Conservation (phyloP, 2,329 filamentous ascomycete species). For the Eurotiales sp. region DNA sequence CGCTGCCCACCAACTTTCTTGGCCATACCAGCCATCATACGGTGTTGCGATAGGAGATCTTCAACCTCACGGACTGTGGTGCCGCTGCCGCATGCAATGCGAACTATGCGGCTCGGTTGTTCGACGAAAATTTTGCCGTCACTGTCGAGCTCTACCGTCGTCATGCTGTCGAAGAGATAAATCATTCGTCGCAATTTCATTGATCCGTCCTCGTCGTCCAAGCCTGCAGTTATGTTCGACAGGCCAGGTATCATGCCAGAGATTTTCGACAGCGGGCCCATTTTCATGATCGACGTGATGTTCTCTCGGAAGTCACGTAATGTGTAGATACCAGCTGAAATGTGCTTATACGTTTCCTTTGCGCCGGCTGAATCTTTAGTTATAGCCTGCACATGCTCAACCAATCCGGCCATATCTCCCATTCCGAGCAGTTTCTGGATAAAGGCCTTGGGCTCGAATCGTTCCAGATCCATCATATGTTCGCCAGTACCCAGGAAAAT, state of each 20-base stretch:
- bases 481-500: conserved; percentile 98
- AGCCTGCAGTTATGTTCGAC: conserved; percentile 86
- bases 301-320: conserved; percentile 92
- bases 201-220: conserved; percentile 95
- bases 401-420: conserved; percentile 91
- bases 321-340: conserved; percentile 93
- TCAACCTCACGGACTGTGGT: conserved; percentile 92
- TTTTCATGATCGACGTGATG: conserved; percentile 98
- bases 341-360: conserved; percentile 99
- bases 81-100: conserved; percentile 83
- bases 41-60: conserved; percentile 93
- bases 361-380: conserved; percentile 75
- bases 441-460: conserved; percentile 89
- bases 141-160: conserved; percentile 87
- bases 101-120: conserved; percentile 87
- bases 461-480: conserved; percentile 91
- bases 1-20: conserved; percentile 98
- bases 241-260: conserved; percentile 98
- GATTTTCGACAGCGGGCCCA: conserved; percentile 96
- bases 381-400: conserved; percentile 93
- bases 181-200: conserved; percentile 96
- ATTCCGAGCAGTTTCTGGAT: conserved; percentile 92
- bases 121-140: conserved; percentile 94
- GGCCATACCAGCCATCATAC: conserved; percentile 98
- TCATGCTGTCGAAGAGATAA: conserved; percentile 99